Evolutionary conservation across 495 filamentous ascomycete species (phyloP), one percentile per base, ranked within the genome.

Genomic region (Opeltia flavorubescens): DNA sequence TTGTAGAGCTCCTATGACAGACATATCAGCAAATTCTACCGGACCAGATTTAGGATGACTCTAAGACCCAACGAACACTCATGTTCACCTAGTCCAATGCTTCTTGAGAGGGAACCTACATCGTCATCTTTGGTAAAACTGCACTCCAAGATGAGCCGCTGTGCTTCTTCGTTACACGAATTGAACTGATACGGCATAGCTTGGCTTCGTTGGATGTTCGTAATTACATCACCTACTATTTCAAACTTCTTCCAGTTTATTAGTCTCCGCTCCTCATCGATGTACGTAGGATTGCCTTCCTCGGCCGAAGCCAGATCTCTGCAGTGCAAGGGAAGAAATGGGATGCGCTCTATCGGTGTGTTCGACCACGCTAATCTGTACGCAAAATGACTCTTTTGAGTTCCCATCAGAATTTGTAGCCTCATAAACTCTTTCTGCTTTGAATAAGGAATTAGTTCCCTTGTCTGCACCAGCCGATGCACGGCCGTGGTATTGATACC

Each of bases 171-270:
- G 51, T 79, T 80, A 51, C 67, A 71, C 26, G 67, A 63, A 45
- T 93, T 62, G 48, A 81, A 75, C 46, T 76, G 72, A 56, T 95
- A 95, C 13, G 89, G 82, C 34, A 76, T 80, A 28, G 80, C 81
- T 65, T 95, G 91, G 60, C 87, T 94, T 61, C 78, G 80, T 69
- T 94, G 87, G 30, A 98, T 82, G 4, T 84, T 82, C 44, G 94
- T 72, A 43, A 98, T 74, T 21, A 95, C 83, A 48, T 95, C 89
- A 4, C 87, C 86, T 66, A 96, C 81, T 17, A 98, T 82, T 66
- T 96, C 88, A 54, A 96, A 96, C 57, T 98, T 98, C 66, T 83
- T 87, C 91, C 91, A 98, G 58, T 95, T 96, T 57, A 98, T 86
- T 33, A 84, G 72, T 48, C 83, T 78, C 15, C 68, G 72, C 48